Evolutionary conservation across 345 rosid genomes (phyloP).

Genomic region (Gossypium sturtianum): DNA sequence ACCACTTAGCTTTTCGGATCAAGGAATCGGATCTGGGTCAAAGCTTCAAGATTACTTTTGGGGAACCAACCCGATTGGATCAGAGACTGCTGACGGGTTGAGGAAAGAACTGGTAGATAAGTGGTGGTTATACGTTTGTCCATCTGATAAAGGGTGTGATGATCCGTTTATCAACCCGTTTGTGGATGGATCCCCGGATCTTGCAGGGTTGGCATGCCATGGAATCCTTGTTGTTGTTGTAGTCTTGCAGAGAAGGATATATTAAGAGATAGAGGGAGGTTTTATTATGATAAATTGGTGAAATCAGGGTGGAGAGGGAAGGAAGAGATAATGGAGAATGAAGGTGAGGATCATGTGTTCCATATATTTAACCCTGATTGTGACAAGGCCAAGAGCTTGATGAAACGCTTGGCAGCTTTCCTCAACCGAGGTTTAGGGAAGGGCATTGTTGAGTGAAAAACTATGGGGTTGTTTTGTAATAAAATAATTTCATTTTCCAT

Average conservation of each 20-base stretch:
- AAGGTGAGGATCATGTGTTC: slow-evolving; percentile 66
- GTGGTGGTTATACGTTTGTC: slow-evolving; percentile 75
- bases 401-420: slow-evolving; percentile 44
- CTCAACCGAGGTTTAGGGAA: slow-evolving; percentile 20
- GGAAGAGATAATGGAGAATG: slow-evolving; percentile 46
- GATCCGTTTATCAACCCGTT: slow-evolving; percentile 77
- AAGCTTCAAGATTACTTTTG: slow-evolving; percentile 49
- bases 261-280: slow-evolving; percentile 45
- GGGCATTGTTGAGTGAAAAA: not conserved
- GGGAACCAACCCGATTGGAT: slow-evolving; percentile 56
- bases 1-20: slow-evolving; percentile 49
- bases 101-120: slow-evolving; percentile 65
- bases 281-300: slow-evolving; percentile 44
- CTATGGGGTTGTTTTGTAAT: not conserved
- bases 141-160: slow-evolving; percentile 61
- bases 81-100: slow-evolving; percentile 32
- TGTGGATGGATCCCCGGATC: slow-evolving; percentile 37
- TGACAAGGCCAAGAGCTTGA: slow-evolving; percentile 39
- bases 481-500: not conserved
- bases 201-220: slow-evolving; percentile 42
- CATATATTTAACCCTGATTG: slow-evolving; percentile 47
- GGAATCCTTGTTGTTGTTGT: slow-evolving; percentile 42
- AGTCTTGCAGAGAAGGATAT: slow-evolving; percentile 70
- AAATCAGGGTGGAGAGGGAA: slow-evolving; percentile 45
- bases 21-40: slow-evolving; percentile 18